Conservation (phyloP, 192 early-diverging fungal species). For the Dissophora globulifera region DNA sequence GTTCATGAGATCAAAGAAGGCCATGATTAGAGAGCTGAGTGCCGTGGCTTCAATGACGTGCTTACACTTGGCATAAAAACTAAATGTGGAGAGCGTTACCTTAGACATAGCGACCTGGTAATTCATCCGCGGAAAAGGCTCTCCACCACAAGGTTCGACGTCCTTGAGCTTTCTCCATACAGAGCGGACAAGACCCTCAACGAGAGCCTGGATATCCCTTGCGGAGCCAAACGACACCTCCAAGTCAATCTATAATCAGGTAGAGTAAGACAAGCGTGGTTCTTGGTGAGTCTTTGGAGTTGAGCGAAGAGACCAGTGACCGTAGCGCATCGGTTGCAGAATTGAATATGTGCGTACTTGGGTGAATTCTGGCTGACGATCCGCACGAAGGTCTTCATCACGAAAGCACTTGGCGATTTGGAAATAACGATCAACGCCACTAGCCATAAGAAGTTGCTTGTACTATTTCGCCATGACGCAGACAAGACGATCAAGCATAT, state of each 20-base stretch:
- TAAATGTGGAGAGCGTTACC: conserved; percentile 37
- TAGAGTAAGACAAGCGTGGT: neutral
- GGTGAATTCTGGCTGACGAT: conserved; percentile 95
- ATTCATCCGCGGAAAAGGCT: conserved; percentile 78
- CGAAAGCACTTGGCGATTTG: conserved; percentile 94
- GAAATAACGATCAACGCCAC: conserved; percentile 90
- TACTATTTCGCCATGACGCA: conserved; percentile 62
- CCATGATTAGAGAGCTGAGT: no score
- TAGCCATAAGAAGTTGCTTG: conserved; percentile 93
- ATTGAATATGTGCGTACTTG: conserved; percentile 63
- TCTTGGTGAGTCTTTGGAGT: neutral
- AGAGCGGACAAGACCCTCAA: conserved; percentile 76
- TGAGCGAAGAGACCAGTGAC: no score
- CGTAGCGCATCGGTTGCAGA: neutral
- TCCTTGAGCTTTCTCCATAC: conserved; percentile 70
- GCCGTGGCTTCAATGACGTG: no score
- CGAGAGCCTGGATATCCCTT: conserved; percentile 73
- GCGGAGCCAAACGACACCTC: conserved; percentile 88
- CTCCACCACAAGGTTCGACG: conserved; percentile 57
- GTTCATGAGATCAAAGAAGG: no score
- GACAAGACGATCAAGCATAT: neutral
- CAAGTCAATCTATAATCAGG: conserved; percentile 76
- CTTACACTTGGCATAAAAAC: no score
- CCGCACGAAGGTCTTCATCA: conserved; percentile 87
- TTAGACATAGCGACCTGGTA: conserved; percentile 84